Evolutionary conservation across 148 eudicot genomes (phyloP), one percentile per base, ranked within the genome.

Genomic region (Nyssa sinensis): DNA sequence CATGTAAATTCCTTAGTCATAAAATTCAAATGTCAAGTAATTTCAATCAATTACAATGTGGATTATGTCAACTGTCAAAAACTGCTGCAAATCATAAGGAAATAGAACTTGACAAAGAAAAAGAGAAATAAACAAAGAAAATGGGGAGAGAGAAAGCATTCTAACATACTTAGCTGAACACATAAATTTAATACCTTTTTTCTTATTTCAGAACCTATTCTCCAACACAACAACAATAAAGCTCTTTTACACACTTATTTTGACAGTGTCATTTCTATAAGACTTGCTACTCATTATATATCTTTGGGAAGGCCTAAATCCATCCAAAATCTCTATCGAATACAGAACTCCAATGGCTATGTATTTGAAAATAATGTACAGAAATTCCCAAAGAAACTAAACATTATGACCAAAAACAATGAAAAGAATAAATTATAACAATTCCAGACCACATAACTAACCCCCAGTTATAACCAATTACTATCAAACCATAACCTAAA

Each of bases 1-100:
- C 44, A 83, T 24, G 41, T 61, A 67, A 31, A 68, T 55, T 62
- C 60, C 73, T 47, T 39, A 73, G 68, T 73, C 61, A 64, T 24
- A 61, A 63, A 73, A 73, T 30, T 44, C 14, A 64, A 63, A 47
- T 62, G 31, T 61, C 76, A 63, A 62, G 28, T 0, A 8, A 44
- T 29, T 44, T 47, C 30, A 30, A 73, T 21, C 67, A 64, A 17
- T 23, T 44, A 6, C 49, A 7, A 21, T 4, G 14, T n/a, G n/a
- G 6, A 21, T 21, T 64, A 17, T 28, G 14, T 32, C 19, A 64
- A 23, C 25, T n/a, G n/a, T n/a, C n/a, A n/a, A n/a, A n/a, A n/a
- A 49, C 8, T 13, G 10, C 37, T 19, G 19, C 23, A 5, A 55
- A 55, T 14, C 51, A 44, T 2, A 11, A 44, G 2, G 51, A 62